Conservation (phyloP, 306 rosid genomes). For the Prunus dulcis region DNA sequence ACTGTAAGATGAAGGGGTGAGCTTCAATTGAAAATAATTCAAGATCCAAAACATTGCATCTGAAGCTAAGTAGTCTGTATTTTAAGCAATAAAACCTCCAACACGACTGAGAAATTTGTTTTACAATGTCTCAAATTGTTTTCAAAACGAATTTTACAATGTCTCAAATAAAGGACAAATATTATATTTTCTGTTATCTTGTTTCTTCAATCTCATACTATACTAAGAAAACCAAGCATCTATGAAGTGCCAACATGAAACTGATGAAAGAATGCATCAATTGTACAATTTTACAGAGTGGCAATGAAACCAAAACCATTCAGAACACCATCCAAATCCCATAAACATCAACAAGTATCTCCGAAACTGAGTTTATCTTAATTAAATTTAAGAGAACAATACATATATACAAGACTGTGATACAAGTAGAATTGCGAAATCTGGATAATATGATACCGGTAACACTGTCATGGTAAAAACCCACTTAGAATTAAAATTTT, state of each 20-base stretch:
- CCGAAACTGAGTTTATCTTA: neutral
- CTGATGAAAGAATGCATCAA: neutral
- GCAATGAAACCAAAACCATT: neutral
- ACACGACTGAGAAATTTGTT: no score
- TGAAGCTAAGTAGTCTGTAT: neutral
- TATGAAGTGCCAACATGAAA: neutral
- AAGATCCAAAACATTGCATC: neutral
- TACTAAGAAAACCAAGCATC: neutral
- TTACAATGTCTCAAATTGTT: neutral
- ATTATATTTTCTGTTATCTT: neutral
- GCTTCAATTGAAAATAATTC: neutral
- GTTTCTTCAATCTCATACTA: neutral
- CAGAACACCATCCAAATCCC: neutral
- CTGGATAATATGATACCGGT: neutral
- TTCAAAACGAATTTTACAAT: neutral
- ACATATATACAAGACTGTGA: neutral
- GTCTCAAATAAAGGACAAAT: neutral
- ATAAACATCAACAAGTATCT: neutral
- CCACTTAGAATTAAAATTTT: neutral
- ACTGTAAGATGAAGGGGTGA: neutral
- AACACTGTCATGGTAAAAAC: neutral
- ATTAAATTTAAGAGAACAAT: neutral
- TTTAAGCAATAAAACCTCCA: neutral
- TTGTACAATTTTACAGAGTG: neutral
- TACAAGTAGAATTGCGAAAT: neutral